Conservation (phyloP, 768 basidiomycete genomes). For the Jaapia argillacea region DNA sequence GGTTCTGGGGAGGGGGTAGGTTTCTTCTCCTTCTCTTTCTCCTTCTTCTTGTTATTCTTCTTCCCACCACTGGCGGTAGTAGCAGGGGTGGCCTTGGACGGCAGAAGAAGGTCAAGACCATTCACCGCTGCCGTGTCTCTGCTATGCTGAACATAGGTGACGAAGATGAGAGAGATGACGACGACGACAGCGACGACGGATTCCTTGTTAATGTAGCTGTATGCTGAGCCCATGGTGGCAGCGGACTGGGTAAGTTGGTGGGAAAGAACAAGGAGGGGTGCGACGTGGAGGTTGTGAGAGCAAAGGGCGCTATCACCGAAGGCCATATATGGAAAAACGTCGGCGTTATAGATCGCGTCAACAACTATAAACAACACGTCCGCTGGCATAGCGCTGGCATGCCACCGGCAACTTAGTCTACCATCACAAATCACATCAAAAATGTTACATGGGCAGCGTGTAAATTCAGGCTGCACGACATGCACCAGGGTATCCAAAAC, state of each 20-base stretch:
- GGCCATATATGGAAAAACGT: conserved; percentile 3
- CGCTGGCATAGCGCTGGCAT: too few species aligned
- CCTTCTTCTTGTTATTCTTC: conserved; percentile 22
- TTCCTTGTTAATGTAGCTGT: conserved; percentile 33
- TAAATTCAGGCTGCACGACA: too few species aligned
- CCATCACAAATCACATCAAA: too few species aligned
- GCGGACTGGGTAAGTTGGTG: neutral
- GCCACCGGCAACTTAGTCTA: too few species aligned
- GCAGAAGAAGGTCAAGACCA: conserved; percentile 8
- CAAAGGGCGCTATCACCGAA: too few species aligned
- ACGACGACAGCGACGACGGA: conserved; percentile 25
- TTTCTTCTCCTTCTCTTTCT: conserved; percentile 17
- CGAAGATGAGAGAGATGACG: conserved; percentile 29
- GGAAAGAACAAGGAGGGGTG: neutral
- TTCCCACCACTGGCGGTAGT: conserved; percentile 8
- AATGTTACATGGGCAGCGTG: too few species aligned
- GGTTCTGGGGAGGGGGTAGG: conserved; percentile 9
- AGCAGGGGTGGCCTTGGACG: conserved; percentile 1
- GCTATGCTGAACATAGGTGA: conserved; percentile 24
- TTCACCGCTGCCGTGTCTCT: conserved; percentile 9
- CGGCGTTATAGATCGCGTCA: conserved; percentile 15
- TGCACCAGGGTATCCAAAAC: too few species aligned
- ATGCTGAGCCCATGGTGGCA: conserved; percentile 33
- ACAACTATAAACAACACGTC: conserved; percentile 18
- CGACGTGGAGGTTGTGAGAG: too few species aligned